These are phyloP conservation scores for Zoysia matrella DNA, from an alignment of 202 grass and related monocot species.

Conservation along the genomic window DNA sequence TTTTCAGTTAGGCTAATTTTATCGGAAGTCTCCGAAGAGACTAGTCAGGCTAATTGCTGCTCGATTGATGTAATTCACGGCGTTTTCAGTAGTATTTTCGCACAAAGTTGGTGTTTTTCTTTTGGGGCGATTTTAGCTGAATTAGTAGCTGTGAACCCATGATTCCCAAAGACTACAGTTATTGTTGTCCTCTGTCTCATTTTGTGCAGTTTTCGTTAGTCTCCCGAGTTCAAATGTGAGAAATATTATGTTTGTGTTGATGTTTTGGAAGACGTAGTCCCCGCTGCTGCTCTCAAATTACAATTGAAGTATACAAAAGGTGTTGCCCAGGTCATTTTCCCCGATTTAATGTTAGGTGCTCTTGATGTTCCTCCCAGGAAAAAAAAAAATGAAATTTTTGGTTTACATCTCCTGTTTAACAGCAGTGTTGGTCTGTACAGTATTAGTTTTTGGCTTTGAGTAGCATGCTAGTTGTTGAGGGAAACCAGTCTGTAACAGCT, in stretches of 20 bases:
- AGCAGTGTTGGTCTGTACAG: neutral
- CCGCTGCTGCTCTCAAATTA: neutral
- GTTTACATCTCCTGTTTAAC: neutral
- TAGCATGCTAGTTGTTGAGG: conserved; percentile 20
- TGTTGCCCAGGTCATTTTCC: neutral
- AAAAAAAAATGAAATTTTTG: neutral
- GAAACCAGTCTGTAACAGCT: conserved; percentile 1
- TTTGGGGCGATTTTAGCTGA: neutral
- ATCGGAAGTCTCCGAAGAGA: no score
- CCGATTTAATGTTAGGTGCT: neutral
- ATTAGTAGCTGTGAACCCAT: neutral
- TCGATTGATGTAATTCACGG: neutral
- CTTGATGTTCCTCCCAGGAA: conserved; percentile 8
- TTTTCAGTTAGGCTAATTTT: no score
- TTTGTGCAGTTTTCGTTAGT: neutral
- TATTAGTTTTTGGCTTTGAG: neutral
- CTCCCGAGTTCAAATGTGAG: neutral
- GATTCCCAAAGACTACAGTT: neutral
- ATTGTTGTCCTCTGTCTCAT: neutral
- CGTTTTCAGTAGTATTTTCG: neutral
- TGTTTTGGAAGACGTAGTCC: neutral
- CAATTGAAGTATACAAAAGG: neutral
- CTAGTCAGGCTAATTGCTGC: no score
- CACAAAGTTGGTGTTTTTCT: neutral
- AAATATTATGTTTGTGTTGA: neutral